Base-by-base conservation (phyloP, 148 eudicot species). In the Selenicereus undatus region DNA sequence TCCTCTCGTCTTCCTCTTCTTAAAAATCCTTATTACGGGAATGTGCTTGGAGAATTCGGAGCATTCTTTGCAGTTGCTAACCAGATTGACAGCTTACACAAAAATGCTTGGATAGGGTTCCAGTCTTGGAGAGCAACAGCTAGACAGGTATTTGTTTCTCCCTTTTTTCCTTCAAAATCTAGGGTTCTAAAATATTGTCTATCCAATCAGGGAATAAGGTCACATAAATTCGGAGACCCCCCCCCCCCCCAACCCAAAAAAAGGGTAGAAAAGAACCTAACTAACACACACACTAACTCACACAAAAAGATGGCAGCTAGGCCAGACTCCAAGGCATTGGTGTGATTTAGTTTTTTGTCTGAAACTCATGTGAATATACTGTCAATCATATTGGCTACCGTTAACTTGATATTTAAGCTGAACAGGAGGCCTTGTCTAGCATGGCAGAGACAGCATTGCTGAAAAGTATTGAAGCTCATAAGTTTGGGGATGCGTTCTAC, bases 51-150 rank as follows among this genome's bases (percentile, higher is more conserved):
- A 81, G 99, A 93, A 81, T 85, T 85, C 72, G 99, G 99, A 79
- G 97, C 94, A 45, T 93, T 92, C 78, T 90, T 95, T 76, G 94
- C 97, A n/a, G 88, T 95, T 45, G 96, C 94, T 75, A 84, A 92
- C 85, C 86, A 91, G 78, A 81, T 93, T 78, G 99, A 95, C 71
- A 91, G 93, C 39, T 81, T 92, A 51, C 99, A 95, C 84, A 95
- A 87, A 81, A 95, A 95, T 85, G 90, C 99, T 51, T 95, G 99
- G 99, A 95, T 95, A 81, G 99, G 99, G 60, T 95, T 93, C 81
- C 97, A 92, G 56, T 95, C 94, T 29, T 95, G 99, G 99, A 88
- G 99, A 89, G 89, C 89, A 81, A 90, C 91, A 42, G 97, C 97
- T 42, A 87, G 86, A 80, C 88, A 87, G 97, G 99, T 89, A 89